Evolutionary conservation across 2,329 filamentous ascomycete species (phyloP).

Genomic region (Hypoxylon sp.): DNA sequence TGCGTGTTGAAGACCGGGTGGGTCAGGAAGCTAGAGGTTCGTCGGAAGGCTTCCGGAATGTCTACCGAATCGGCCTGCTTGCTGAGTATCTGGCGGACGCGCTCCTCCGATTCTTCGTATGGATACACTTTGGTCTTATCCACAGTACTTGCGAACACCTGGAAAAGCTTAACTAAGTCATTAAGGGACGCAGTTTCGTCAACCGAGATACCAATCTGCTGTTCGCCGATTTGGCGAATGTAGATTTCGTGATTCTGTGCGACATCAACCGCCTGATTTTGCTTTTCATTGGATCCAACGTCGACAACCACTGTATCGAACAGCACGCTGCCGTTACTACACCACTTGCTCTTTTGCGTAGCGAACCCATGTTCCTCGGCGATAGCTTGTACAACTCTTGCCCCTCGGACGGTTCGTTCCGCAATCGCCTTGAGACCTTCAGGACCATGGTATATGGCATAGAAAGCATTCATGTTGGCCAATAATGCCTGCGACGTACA

Average conservation of each 20-base stretch:
- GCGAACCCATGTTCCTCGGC: slow-evolving; percentile 73
- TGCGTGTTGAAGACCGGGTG: slow-evolving; percentile 96
- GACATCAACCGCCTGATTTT: slow-evolving; percentile 64
- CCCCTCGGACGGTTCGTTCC: slow-evolving; percentile 77
- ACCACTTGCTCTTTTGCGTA: slow-evolving; percentile 69
- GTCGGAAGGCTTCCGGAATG: slow-evolving; percentile 71
- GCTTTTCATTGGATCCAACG: slow-evolving; percentile 60
- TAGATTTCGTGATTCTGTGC: slow-evolving; percentile 67
- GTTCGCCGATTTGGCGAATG: slow-evolving; percentile 71
- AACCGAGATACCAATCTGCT: slow-evolving; percentile 78
- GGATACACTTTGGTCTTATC: slow-evolving; percentile 1
- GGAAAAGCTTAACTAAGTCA: slow-evolving; percentile 55
- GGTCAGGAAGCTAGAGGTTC: slow-evolving; percentile 81
- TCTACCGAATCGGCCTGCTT: slow-evolving; percentile 54
- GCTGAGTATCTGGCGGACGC: slow-evolving; percentile 58
- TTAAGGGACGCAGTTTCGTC: slow-evolving; percentile 78
- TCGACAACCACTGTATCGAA: slow-evolving; percentile 87
- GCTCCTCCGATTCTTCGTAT: slow-evolving; percentile 52
- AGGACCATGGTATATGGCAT: slow-evolving; percentile 93
- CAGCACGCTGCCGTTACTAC: slow-evolving; percentile 67
- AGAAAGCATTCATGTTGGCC: slow-evolving; percentile 96
- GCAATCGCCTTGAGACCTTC: slow-evolving; percentile 86
- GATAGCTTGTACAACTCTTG: slow-evolving; percentile 75
- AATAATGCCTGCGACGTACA: slow-evolving; percentile 95
- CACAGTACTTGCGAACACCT: slow-evolving; percentile 28